Evolutionary conservation across 2,329 filamentous ascomycete genomes (phyloP), one percentile per base, ranked within the genome.

Genomic region (Seiridium cupressi): DNA sequence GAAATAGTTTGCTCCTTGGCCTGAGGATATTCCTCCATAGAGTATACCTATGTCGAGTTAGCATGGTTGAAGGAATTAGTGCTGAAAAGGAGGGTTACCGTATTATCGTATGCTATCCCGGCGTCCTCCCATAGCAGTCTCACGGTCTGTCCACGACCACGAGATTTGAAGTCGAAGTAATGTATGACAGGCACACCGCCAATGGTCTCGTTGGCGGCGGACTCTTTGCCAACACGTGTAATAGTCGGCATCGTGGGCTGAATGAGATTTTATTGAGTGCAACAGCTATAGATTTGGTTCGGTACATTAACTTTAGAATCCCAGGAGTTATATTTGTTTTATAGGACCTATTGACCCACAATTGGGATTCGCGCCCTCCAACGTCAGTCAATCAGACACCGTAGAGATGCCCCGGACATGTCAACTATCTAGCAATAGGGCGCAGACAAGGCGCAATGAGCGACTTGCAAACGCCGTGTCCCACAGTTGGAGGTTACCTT

Each of bases 91-190:
- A 40, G 51, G 35, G 32, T 32, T 26, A 53, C 51, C 11, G 32
- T n/a, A n/a, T 53, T 40, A 35, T 53, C 32, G n/a, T 53, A 53
- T 11, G 51, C 51, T 9, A 53, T 36, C 5, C 51, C 51, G 10
- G 51, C 51, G 38, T 53, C 51, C 7, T 53, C 51, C 26, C 51
- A 53, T 3, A 53, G 32, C 1, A 53, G 36, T 5, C 51, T 32
- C 13, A 53, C 35, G n/a, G 51, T 40, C n/a, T 53, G 51, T 0
- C 51, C 51, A 13, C 51, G 51, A 5, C 51, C 51, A 9, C 51
- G 51, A 6, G 51, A 53, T 35, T 32, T 53, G 51, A 53, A 53
- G 51, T 53, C 51, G 35, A 53, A 53, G n/a, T 53, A 53, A n/a
- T 53, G 36, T 5, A 53, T 34, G 0, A n/a, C 38, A 0, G 51